These are phyloP conservation scores for Ehretia macrophylla DNA, from an alignment of 257 asterid species.

Conservation along the genomic window DNA sequence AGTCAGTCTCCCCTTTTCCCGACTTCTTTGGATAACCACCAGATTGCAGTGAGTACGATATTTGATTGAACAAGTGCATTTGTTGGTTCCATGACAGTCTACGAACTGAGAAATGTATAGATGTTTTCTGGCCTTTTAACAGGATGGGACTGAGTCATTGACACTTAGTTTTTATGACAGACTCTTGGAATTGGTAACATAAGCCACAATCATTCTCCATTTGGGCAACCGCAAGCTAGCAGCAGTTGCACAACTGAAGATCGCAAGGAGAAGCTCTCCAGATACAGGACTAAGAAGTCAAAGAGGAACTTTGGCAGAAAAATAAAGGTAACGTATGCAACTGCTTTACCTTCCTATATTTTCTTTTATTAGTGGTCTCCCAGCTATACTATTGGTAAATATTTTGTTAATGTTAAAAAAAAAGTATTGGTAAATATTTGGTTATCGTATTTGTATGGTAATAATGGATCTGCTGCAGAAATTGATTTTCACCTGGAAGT, in stretches of 20 bases:
- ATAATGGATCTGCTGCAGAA: neutral
- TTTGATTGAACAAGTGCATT: too few relatives aligned
- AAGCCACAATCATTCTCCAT: slow-evolving; percentile 42
- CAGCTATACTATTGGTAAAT: neutral
- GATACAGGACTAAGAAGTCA: slow-evolving; percentile 81
- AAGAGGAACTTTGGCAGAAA: slow-evolving; percentile 88
- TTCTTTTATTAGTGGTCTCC: neutral
- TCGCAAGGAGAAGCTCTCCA: slow-evolving; percentile 76
- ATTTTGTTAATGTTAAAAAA: too few relatives aligned
- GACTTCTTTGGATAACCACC: too few relatives aligned
- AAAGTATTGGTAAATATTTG: too few relatives aligned
- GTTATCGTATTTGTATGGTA: too few relatives aligned
- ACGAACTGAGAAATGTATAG: slow-evolving; percentile 53
- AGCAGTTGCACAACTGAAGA: slow-evolving; percentile 52
- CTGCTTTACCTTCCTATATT: neutral
- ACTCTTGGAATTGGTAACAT: slow-evolving; percentile 48
- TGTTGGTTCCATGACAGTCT: slow-evolving; percentile 26
- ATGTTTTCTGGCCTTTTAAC: slow-evolving; percentile 46
- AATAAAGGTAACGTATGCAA: slow-evolving; percentile 53
- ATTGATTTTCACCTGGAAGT: too few relatives aligned
- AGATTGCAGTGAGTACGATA: too few relatives aligned
- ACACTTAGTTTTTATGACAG: slow-evolving; percentile 81
- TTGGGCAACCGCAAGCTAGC: slow-evolving; percentile 37
- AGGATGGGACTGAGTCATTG: slow-evolving; percentile 54
- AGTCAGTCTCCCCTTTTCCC: too few relatives aligned